Evolutionary conservation across 1,284 basidiomycete genomes (phyloP).

Genomic region (Marasmius sp.): DNA sequence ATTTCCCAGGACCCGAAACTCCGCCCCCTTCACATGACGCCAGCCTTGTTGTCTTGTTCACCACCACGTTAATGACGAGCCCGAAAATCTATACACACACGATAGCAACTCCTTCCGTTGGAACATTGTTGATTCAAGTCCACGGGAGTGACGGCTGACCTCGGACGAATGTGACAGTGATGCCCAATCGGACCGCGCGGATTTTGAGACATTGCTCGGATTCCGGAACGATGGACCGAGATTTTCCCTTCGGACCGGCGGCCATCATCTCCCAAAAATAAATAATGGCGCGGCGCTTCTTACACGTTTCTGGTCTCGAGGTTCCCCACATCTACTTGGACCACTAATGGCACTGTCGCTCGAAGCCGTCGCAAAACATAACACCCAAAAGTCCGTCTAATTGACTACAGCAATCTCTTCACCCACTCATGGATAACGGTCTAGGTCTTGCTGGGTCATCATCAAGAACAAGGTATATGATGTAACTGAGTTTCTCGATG

Average conservation of each 20-base stretch:
- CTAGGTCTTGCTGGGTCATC: constrained; percentile 66
- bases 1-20: neutral
- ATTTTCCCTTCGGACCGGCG: neutral
- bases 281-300: neutral
- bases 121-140: too few species aligned
- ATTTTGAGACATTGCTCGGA: too few species aligned
- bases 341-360: constrained; percentile 23
- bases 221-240: too few species aligned
- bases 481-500: constrained; percentile 82
- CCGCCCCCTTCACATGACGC: neutral
- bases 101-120: too few species aligned
- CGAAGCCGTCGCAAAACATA: constrained; percentile 52
- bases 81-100: too few species aligned
- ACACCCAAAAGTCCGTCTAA: constrained; percentile 43
- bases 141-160: too few species aligned
- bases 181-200: too few species aligned
- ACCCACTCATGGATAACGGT: neutral
- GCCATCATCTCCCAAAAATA: neutral
- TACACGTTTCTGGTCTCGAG: neutral
- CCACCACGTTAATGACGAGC: too few species aligned
- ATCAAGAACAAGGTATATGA: constrained; percentile 78
- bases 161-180: too few species aligned
- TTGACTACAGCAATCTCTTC: neutral
- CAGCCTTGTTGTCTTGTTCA: too few species aligned
- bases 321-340: neutral